Conservation (phyloP, 495 filamentous ascomycete species). For the Aspergillus incahuasiensis region DNA sequence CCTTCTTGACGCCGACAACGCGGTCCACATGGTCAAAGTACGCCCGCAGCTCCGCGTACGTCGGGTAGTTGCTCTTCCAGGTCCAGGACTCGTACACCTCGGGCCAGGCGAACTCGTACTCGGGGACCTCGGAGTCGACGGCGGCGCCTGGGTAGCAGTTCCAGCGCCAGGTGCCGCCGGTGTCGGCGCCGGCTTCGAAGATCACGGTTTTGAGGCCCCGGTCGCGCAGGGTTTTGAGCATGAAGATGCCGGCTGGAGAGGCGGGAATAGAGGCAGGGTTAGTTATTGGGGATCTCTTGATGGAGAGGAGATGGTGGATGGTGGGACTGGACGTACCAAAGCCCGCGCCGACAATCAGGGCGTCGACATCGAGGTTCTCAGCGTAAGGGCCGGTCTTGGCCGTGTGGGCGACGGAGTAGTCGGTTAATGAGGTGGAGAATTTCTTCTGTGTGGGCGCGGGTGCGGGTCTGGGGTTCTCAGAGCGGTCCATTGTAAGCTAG, state of each 20-base stretch:
- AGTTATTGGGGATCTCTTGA: too few relatives aligned
- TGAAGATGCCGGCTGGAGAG: slow-evolving; percentile 6
- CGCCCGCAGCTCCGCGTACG: slow-evolving; percentile 41
- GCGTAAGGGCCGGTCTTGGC: background rate
- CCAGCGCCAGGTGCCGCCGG: slow-evolving; percentile 51
- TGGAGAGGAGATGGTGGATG: too few relatives aligned
- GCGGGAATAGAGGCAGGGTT: too few relatives aligned
- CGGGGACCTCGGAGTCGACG: slow-evolving; percentile 48
- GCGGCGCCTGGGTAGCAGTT: slow-evolving; percentile 49
- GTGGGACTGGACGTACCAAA: slow-evolving; percentile 34
- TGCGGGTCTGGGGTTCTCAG: background rate
- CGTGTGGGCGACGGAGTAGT: background rate
- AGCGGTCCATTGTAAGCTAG: too few relatives aligned
- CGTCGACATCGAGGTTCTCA: slow-evolving; percentile 16
- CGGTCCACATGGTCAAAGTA: slow-evolving; percentile 57
- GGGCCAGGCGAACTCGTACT: slow-evolving; percentile 48
- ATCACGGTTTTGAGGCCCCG: slow-evolving; percentile 31
- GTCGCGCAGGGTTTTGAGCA: slow-evolving; percentile 26
- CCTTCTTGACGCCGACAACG: slow-evolving; percentile 46
- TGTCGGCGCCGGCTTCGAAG: slow-evolving; percentile 41
- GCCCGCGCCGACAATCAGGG: slow-evolving; percentile 32
- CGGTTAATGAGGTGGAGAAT: background rate
- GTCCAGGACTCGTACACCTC: slow-evolving; percentile 51
- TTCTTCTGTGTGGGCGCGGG: background rate
- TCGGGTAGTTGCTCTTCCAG: slow-evolving; percentile 50